Percentiles rank a stretch among this genome's conserved stretches.
Evolutionary conservation across 2,329 filamentous ascomycete species (phyloP).

Genomic region (Aureobasidium vineae): DNA sequence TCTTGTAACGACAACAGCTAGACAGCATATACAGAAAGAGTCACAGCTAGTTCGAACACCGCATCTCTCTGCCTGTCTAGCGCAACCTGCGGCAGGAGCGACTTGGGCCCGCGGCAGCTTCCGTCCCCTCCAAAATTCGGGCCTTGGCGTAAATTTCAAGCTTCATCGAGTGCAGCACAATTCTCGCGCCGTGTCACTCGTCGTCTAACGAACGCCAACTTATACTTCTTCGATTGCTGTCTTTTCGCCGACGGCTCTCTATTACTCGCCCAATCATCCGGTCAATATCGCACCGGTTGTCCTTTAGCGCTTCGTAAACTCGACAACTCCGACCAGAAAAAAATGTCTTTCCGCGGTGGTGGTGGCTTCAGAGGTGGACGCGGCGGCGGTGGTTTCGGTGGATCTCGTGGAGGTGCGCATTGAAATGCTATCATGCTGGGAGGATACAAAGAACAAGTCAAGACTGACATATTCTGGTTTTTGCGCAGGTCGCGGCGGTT

Average conservation of each 20-base stretch:
- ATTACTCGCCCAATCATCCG: background rate
- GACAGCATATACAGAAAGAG: constrained; percentile 23
- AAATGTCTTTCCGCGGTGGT: constrained; percentile 34
- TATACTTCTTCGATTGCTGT: background rate
- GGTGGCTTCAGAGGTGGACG: constrained; percentile 35
- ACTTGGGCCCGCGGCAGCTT: constrained; percentile 6
- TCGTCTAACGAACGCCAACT: constrained; percentile 6
- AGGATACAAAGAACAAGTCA: background rate
- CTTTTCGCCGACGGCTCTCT: constrained; percentile 15
- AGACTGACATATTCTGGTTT: background rate
- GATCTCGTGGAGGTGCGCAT: constrained; percentile 35
- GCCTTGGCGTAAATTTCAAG: constrained; percentile 23
- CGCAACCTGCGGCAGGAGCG: background rate
- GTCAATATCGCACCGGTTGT: constrained; percentile 16
- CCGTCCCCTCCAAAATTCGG: constrained; percentile 7
- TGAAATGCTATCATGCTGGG: background rate
- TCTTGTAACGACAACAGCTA: constrained; percentile 19
- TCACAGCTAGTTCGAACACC: background rate
- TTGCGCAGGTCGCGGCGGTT: constrained; percentile 26
- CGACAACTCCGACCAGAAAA: constrained; percentile 22
- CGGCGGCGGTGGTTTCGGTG: constrained; percentile 31
- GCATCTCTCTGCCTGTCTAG: background rate
- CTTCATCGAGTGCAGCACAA: background rate
- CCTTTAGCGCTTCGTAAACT: constrained; percentile 4
- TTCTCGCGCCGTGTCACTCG: constrained; percentile 14